Evolutionary conservation across 2,329 filamentous ascomycete species (phyloP), one percentile per base, ranked within the genome.

Genomic region (Teratosphaeria zuluensis): DNA sequence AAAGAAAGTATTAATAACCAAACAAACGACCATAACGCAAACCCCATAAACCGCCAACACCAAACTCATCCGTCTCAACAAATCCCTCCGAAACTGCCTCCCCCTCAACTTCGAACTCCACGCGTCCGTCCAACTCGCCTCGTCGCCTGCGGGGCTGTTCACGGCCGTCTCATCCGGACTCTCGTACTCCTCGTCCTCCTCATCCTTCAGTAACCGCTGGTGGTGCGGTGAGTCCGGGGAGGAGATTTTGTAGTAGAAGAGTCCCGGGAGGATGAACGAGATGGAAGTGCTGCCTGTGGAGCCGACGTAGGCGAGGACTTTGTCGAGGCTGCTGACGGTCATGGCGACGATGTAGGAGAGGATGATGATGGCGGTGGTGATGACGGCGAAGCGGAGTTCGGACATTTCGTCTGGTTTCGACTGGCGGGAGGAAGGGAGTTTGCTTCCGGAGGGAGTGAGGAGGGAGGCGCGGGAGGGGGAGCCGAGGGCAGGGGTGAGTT

Each of bases 191-290:
- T 92, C 89, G 66, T 97, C 94, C 66, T 97, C 94, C 64, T 96
- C 90, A 68, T 94, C 91, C 72, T 97, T 97, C 62, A 90, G 78
- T 9, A 97, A 78, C 14, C 88, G 84, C 71, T 96, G 92, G 67
- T 96, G 91, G 62, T 92, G 85, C 31, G 86, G 82, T 52, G 89
- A 92, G 58, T 96, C 88, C 0, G 94, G 94, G 28, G 90, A 85
- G 12, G 90, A 95, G 61, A 99, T 97, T 75, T 97, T 97, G 77
- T 97, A 99, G 75, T 97, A 99, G 74, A 99, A 99, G 3, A 99
- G 76, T 0, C 94, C 94, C 0, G 94, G 94, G 0, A 99, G 81
- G 64, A 99, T 97, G 72, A 99, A 99, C 62, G 90, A 95, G 68
- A 99, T 99, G 61, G 90, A 90, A 0, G 94, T 99, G 56, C 88